Evolutionary conservation across 257 asterid species (phyloP), one percentile per base, ranked within the genome.

Genomic region (Cruciata laevipes): DNA sequence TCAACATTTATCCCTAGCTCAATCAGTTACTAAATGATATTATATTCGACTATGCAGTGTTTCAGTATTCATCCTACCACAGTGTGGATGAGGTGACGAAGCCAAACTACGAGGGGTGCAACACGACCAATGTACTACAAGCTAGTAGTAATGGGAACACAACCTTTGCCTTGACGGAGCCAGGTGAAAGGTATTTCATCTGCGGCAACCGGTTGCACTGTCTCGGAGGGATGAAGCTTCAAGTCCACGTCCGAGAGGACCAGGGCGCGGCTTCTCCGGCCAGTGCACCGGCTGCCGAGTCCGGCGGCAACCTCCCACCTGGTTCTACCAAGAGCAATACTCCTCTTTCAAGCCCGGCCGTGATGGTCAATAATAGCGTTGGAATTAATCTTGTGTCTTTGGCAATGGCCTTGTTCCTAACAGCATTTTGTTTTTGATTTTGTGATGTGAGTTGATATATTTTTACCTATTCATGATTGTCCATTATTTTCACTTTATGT

Each of bases 211-310:
- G 80, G 75, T 38, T 91, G 73, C 87, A 89, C 67, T 91, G 98
- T 61, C 84, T 89, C 12, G 94, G 86, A 1, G 98, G 98, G 57
- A 83, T 87, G 98, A 91, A 91, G 40, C 85, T 91, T 65, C 95
- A 79, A 11, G 94, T 79, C 5, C 65, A 67, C 27, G 87, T 87
- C 1, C 69, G 61, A 2, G 71, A 40, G 0, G 51, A 73, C 69
- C 69, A 21, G 67, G 27, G 13, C 6, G 64, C 75, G 2, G 20
- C 62, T 2, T 47, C 90, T 0, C 89, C 94, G 0, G 63, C 67
- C 0, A 38, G 69, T 14, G 80, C 88, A 0, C 93, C 93, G 3
- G 27, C 60, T 21, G 77, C 81, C 12, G 71, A 68, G 13, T 35
- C 80, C 2, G 73, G 82, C 5, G 69, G 67, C 0, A 5, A 71